These are phyloP conservation scores for Solanum appendiculatum DNA, from an alignment of 257 asterid genomes.

Conservation along the genomic window DNA sequence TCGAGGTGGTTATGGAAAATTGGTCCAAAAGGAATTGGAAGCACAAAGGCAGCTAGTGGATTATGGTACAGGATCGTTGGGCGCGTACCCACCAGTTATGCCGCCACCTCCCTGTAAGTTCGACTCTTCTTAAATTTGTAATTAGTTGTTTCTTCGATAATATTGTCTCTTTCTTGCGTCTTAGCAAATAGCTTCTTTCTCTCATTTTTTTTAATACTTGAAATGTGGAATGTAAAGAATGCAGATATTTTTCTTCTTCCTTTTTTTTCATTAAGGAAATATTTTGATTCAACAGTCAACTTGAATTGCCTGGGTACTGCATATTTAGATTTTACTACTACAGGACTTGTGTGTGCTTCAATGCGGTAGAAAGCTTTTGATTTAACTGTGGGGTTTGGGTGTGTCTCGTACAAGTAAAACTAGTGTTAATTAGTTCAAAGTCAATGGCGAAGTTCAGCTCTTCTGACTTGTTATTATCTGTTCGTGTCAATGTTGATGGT, in stretches of 20 bases:
- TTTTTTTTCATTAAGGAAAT: not conserved
- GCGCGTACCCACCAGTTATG: slow-evolving; percentile 56
- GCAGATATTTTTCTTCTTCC: not conserved
- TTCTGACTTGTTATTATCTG: not conserved
- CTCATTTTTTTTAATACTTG: not conserved
- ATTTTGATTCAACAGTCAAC: not conserved
- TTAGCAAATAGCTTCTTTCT: not conserved
- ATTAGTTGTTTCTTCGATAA: not conserved
- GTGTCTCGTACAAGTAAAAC: not conserved
- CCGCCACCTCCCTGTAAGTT: slow-evolving; percentile 58
- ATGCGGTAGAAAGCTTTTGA: not conserved
- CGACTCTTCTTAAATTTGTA: not conserved
- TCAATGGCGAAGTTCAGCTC: not conserved
- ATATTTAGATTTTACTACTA: not conserved
- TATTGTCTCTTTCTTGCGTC: not conserved
- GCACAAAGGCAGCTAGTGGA: slow-evolving; percentile 94
- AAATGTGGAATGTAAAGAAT: not conserved
- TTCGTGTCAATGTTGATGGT: not conserved
- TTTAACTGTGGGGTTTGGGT: not conserved
- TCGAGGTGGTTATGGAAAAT: slow-evolving; percentile 97
- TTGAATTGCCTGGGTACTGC: not conserved
- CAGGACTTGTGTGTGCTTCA: not conserved
- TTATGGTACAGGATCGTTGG: slow-evolving; percentile 76
- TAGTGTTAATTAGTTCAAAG: not conserved
- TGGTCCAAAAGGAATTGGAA: slow-evolving; percentile 91